These are phyloP conservation scores for Rhytidiadelphus loreus DNA, from an alignment of 225 moss, liverwort and hornwort genomes.

Conservation along the genomic window DNA sequence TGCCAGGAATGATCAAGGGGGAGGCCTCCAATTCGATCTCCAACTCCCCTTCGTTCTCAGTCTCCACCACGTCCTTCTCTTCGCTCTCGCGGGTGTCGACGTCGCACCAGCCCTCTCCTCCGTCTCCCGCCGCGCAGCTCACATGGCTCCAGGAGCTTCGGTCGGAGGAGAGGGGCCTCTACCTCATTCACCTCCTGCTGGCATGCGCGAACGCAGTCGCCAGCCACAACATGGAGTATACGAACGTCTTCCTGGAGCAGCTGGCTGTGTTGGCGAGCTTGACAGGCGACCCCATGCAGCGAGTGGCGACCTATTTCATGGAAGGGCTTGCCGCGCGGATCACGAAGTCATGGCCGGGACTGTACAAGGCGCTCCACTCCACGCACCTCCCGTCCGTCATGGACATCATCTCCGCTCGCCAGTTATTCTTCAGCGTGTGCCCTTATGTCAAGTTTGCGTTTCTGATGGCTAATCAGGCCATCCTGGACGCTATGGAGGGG, in stretches of 20 bases:
- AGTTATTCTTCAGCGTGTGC: slow-evolving; percentile 74
- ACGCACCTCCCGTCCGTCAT: slow-evolving; percentile 58
- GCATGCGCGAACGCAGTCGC: slow-evolving; percentile 61
- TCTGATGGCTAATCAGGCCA: slow-evolving; percentile 61
- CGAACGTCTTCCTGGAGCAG: slow-evolving; percentile 71
- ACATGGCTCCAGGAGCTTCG: slow-evolving; percentile 69
- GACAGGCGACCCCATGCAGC: slow-evolving; percentile 80
- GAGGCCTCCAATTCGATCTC: slow-evolving; percentile 51
- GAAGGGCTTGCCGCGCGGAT: slow-evolving; percentile 70
- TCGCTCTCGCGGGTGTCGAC: slow-evolving; percentile 41
- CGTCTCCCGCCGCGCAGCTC: slow-evolving; percentile 28
- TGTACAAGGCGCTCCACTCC: slow-evolving; percentile 70
- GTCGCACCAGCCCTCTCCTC: slow-evolving; percentile 50
- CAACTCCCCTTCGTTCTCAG: slow-evolving; percentile 56
- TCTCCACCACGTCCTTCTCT: slow-evolving; percentile 45
- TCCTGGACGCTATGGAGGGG: slow-evolving; percentile 73
- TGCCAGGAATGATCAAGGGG: slow-evolving; percentile 81
- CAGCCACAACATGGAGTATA: slow-evolving; percentile 62
- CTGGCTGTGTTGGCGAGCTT: slow-evolving; percentile 57
- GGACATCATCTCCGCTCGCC: slow-evolving; percentile 62
- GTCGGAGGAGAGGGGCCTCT: slow-evolving; percentile 66
- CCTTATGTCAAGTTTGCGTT: slow-evolving; percentile 70
- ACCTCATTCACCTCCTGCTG: slow-evolving; percentile 63
- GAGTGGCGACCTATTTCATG: slow-evolving; percentile 85
- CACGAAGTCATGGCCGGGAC: slow-evolving; percentile 71